phyloP scores from a whole-genome alignment of 192 early-diverging fungal genomes.

The Phlyctochytrium bullatum region DNA sequence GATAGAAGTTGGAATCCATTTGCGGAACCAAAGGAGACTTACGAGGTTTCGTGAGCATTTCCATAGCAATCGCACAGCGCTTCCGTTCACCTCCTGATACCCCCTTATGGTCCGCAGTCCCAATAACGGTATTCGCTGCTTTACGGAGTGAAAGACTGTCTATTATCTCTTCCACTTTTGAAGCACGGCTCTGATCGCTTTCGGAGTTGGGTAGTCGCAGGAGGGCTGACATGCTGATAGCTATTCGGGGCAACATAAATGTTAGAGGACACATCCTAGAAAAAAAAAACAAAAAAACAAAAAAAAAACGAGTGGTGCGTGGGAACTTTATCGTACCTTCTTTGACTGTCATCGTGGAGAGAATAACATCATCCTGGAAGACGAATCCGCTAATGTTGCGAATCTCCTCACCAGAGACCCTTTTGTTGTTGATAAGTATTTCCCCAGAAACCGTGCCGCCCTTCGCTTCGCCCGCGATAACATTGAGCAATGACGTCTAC shows the following conservation, averaged over 20 bases:
- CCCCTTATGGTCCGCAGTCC: constrained; percentile 56
- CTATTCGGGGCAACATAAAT: too few species aligned
- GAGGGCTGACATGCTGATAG: constrained; percentile 65
- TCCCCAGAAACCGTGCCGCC: constrained; percentile 40
- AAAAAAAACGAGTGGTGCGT: background rate
- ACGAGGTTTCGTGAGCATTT: constrained; percentile 57
- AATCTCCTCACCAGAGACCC: constrained; percentile 44
- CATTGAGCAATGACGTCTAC: constrained; percentile 22
- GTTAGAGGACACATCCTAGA: background rate
- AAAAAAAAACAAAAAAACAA: background rate
- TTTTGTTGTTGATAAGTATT: constrained; percentile 54
- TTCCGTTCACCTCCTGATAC: constrained; percentile 72
- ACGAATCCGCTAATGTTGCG: constrained; percentile 50
- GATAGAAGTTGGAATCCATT: background rate
- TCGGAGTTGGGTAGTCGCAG: constrained; percentile 46
- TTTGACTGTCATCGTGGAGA: constrained; percentile 65
- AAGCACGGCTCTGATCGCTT: constrained; percentile 29
- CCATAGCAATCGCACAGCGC: constrained; percentile 68
- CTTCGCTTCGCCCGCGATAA: constrained; percentile 45
- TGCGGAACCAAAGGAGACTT: too few species aligned
- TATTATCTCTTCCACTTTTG: constrained; percentile 52
- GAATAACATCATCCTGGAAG: constrained; percentile 60
- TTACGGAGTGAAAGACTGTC: constrained; percentile 57
- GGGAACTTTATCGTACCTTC: constrained; percentile 48
- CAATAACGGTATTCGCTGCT: constrained; percentile 66